Percentiles rank a stretch among this genome's conserved stretches.
phyloP scores from a whole-genome alignment of 2,329 filamentous ascomycete species.

The Acrocalymma vagum region DNA sequence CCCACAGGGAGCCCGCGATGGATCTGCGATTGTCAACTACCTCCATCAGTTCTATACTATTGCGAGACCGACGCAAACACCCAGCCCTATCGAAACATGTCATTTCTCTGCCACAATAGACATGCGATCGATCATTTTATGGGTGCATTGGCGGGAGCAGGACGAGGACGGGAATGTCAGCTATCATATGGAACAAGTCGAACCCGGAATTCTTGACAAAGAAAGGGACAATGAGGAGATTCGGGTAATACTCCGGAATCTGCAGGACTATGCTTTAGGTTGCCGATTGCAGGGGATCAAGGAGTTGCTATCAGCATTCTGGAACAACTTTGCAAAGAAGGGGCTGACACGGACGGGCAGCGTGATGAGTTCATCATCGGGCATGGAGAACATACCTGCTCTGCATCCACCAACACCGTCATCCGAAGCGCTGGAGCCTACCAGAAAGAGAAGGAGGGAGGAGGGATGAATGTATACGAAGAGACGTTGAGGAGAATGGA shows the following conservation, averaged over 20 bases:
- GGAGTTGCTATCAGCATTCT: constrained; percentile 16
- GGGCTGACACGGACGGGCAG: constrained; percentile 7
- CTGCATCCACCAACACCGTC: too few relatives aligned
- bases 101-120: constrained; percentile 18
- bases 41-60: constrained; percentile 21
- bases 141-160: constrained; percentile 21
- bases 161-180: constrained; percentile 15
- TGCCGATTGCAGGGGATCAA: constrained; percentile 18
- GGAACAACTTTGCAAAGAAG: constrained; percentile 12
- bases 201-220: constrained; percentile 16
- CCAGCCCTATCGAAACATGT: constrained; percentile 21
- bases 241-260: constrained; percentile 18
- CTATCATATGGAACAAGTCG: constrained; percentile 19
- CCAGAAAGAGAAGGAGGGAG: too few relatives aligned
- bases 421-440: too few relatives aligned
- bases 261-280: constrained; percentile 15
- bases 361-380: constrained; percentile 10
- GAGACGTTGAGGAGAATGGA: too few relatives aligned
- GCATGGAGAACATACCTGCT: too few relatives aligned
- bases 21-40: constrained; percentile 23
- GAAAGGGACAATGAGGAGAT: constrained; percentile 12
- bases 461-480: too few relatives aligned
- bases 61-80: constrained; percentile 17
- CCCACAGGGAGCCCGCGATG: constrained; percentile 24
- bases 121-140: constrained; percentile 13